Evolutionary conservation across 352 stramenopile species (phyloP).

Genomic region (Phytophthora pistaciae): DNA sequence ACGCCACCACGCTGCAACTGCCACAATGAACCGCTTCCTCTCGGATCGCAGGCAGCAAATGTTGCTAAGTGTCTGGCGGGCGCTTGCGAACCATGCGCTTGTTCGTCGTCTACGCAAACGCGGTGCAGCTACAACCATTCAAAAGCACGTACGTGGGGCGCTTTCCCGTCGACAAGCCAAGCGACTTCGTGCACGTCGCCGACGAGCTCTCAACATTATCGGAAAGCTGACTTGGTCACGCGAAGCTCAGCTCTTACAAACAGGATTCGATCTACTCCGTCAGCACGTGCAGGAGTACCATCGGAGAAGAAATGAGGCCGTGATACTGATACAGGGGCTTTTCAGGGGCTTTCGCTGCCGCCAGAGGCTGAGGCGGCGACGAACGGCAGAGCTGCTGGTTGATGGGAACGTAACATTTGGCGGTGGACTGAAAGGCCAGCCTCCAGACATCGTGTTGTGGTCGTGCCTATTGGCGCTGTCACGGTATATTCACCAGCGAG

Average conservation of each 20-base stretch:
- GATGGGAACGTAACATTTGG: conserved; percentile 16
- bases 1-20: conserved; percentile 53
- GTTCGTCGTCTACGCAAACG: conserved; percentile 55
- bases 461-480: conserved; percentile 67
- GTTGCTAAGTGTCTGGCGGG: conserved; percentile 45
- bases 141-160: conserved; percentile 57
- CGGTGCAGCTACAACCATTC: conserved; percentile 54
- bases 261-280: conserved; percentile 42
- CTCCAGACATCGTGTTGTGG: conserved; percentile 51
- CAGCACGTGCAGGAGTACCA: conserved; percentile 41
- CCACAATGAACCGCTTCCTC: conserved; percentile 60
- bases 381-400: conserved; percentile 53
- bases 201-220: conserved; percentile 45
- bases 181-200: conserved; percentile 43
- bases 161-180: conserved; percentile 45
- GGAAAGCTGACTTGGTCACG: conserved; percentile 44
- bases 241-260: conserved; percentile 39
- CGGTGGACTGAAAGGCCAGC: conserved; percentile 41
- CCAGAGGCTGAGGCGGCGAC: conserved; percentile 43
- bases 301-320: conserved; percentile 11
- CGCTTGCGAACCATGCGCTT: conserved; percentile 59
- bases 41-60: conserved; percentile 41
- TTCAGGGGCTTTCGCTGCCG: conserved; percentile 55
- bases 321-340: conserved; percentile 49
- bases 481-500: conserved; percentile 36